A percentile compares a stretch with the other conserved stretches of the same genome.
Conservation (phyloP, 345 rosid species). For the Dipteronia sinensis region DNA sequence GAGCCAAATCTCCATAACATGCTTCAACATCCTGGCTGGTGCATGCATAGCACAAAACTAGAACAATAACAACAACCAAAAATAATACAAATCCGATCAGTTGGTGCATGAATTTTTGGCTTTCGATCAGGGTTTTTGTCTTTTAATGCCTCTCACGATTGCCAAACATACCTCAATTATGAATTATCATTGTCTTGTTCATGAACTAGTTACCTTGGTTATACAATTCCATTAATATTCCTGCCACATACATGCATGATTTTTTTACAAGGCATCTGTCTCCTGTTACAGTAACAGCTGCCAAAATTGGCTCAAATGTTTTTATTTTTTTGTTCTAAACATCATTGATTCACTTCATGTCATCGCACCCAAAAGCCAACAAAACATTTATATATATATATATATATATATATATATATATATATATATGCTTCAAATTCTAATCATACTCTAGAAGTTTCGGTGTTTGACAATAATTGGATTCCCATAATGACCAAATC, state of each 20-base stretch:
- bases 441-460: too few relatives aligned
- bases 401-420: too few relatives aligned
- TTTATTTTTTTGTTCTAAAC: background rate
- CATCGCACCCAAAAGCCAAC: background rate
- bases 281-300: slow-evolving; percentile 2
- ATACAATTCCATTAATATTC: background rate
- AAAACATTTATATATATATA: too few relatives aligned
- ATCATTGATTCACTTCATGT: background rate
- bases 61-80: background rate
- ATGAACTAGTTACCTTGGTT: background rate
- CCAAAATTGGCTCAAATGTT: background rate
- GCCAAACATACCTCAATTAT: background rate
- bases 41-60: slow-evolving; percentile 6
- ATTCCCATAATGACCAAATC: too few relatives aligned
- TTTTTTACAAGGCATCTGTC: background rate
- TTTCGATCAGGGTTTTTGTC: slow-evolving; percentile 9
- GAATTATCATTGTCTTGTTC: background rate
- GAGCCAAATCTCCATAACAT: slow-evolving; percentile 5
- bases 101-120: slow-evolving; percentile 20
- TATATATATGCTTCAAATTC: too few relatives aligned
- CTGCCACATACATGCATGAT: background rate
- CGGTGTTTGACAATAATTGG: too few relatives aligned
- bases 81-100: background rate
- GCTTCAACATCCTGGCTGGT: background rate
- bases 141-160: background rate